Conservation (phyloP, 2,329 filamentous ascomycete genomes). For the Alternaria burnsii region DNA sequence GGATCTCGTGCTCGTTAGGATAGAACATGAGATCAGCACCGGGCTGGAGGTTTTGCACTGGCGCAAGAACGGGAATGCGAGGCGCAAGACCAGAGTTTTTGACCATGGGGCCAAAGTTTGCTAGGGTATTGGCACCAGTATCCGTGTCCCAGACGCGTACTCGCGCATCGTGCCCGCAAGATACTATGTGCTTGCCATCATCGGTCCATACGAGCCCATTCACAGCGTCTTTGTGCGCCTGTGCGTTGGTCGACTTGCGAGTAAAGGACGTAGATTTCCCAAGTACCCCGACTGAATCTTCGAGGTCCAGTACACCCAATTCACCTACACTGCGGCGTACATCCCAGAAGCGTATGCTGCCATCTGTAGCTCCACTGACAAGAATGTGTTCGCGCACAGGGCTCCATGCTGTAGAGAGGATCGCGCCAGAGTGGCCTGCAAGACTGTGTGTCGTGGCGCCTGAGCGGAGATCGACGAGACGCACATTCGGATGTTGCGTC, state of each 20-base stretch:
- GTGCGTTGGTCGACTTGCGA: constrained; percentile 48
- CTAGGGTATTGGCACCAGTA: constrained; percentile 84
- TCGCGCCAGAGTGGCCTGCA: constrained; percentile 61
- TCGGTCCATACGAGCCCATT: constrained; percentile 88
- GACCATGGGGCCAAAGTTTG: constrained; percentile 84
- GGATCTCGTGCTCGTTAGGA: constrained; percentile 77
- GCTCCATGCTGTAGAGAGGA: constrained; percentile 78
- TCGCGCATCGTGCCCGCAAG: constrained; percentile 81
- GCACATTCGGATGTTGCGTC: constrained; percentile 83
- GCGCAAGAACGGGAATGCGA: constrained; percentile 62
- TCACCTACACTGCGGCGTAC: constrained; percentile 79
- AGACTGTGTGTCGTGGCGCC: constrained; percentile 70
- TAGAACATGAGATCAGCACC: constrained; percentile 77
- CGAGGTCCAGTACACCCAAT: constrained; percentile 81
- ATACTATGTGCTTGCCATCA: constrained; percentile 78
- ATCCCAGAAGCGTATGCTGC: constrained; percentile 86
- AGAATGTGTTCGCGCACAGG: constrained; percentile 81
- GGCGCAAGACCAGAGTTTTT: constrained; percentile 67
- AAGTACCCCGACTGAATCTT: constrained; percentile 77
- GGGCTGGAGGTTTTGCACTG: constrained; percentile 64
- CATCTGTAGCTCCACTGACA: constrained; percentile 85
- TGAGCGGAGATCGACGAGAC: constrained; percentile 85
- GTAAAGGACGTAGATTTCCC: constrained; percentile 53
- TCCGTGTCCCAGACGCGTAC: constrained; percentile 87
- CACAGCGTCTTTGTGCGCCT: constrained; percentile 80